Evolutionary conservation across 768 basidiomycete genomes (phyloP), one percentile per base, ranked within the genome.

Genomic region (Hysterangium stoloniferum): DNA sequence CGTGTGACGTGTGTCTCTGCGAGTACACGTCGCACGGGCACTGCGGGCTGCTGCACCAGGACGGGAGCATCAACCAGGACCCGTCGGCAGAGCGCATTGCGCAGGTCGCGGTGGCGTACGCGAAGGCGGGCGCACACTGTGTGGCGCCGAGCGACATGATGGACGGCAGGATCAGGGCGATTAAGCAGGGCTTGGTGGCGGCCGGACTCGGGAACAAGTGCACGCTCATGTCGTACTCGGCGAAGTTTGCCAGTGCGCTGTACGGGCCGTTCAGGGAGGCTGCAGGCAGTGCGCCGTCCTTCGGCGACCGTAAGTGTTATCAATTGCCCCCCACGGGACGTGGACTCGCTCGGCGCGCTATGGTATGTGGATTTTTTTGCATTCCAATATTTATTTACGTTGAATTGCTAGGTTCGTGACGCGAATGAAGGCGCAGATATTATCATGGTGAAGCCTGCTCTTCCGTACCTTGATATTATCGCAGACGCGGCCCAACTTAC

Each of bases 71-170:
- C 65, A 72, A 88, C 65, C 81, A 81, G 31, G 71, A 68, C 8
- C 82, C 82, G 15, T 94, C 90, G 19, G 88, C 90, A 11, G 71
- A 73, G n/a, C 84, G 96, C 54, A 85, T 99, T 54, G 91, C 90
- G 0, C 72, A 96, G 61, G 94, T 99, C 22, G 92, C 96, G 0
- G 72, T 98, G 40, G 82, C 77, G 61, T 99, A 99, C 57, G 96
- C 94, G 0, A 72, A 75, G 48, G 96, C 96, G 0, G 96, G 96
- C n/a, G 96, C 92, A 1, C 91, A 98, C 65, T 92, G 92, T 61
- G 94, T 99, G 52, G 96, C 96, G 1, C 96, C 96, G 6, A 96
- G 93, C 61, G 96, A 98, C 66, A 99, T 99, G 96, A 98, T 98
- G 93, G 96, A 99, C 63, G 96, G 95, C 0, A 75, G 95, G 17